These are phyloP conservation scores for Lanmaoa rubissima DNA, from an alignment of 768 basidiomycete genomes.

Conservation along the genomic window DNA sequence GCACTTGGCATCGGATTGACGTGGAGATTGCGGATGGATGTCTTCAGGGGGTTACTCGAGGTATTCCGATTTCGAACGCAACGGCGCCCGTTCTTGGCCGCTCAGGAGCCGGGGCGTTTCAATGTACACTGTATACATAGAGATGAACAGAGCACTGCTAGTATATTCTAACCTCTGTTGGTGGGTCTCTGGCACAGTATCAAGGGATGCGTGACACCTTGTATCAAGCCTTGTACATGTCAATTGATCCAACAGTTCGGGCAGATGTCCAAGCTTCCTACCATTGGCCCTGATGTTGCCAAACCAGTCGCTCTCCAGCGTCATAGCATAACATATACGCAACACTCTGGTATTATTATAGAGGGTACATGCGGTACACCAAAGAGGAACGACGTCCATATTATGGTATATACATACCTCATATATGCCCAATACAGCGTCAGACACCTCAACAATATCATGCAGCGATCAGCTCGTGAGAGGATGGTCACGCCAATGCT, in stretches of 20 bases:
- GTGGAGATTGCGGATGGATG: too few species aligned
- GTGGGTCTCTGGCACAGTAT: too few species aligned
- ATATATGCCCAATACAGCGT: neutral
- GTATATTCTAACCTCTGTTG: too few species aligned
- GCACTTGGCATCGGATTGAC: too few species aligned
- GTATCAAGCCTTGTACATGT: too few species aligned
- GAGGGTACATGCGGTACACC: neutral
- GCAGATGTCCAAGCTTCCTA: neutral
- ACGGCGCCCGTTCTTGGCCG: too few species aligned
- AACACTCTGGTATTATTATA: neutral
- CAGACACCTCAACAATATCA: neutral
- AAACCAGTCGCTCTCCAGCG: neutral
- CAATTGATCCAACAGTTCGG: neutral
- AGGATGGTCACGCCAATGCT: slow-evolving; percentile 21
- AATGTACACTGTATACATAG: too few species aligned
- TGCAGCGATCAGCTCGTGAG: neutral
- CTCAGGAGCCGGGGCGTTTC: too few species aligned
- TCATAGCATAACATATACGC: neutral
- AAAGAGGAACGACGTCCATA: neutral
- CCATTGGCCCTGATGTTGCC: neutral
- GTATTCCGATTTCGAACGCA: too few species aligned
- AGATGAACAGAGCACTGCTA: too few species aligned
- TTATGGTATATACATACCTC: neutral
- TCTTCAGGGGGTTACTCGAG: too few species aligned
- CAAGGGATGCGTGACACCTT: too few species aligned